Conservation (phyloP, 768 basidiomycete genomes). For the Phlebiopsis gigantea region DNA sequence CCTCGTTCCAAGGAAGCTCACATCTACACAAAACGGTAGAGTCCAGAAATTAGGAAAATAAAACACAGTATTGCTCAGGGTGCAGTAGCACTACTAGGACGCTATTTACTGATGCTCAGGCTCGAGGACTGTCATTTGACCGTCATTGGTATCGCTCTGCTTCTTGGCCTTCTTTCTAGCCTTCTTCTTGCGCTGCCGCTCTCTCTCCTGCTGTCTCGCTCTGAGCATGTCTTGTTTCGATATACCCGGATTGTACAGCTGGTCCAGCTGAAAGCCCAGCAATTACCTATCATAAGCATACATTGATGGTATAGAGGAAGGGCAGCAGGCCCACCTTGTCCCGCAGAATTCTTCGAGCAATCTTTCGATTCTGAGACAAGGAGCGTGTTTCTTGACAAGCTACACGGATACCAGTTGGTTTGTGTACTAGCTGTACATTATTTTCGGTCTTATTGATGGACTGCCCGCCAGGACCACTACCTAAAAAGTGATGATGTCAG, state of each 20-base stretch:
- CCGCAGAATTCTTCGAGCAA: constrained; percentile 66
- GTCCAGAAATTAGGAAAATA: neutral
- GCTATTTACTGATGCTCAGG: no score
- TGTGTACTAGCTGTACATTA: constrained; percentile 86
- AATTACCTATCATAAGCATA: neutral
- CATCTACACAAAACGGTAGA: constrained; percentile 8
- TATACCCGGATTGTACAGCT: constrained; percentile 66
- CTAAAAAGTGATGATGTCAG: constrained; percentile 8
- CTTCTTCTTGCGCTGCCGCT: constrained; percentile 72
- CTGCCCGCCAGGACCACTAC: constrained; percentile 93
- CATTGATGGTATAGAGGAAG: neutral
- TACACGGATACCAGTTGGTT: constrained; percentile 83
- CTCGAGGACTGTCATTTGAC: no score
- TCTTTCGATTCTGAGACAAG: constrained; percentile 67
- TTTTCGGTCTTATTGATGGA: constrained; percentile 94
- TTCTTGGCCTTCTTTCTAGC: constrained; percentile 57
- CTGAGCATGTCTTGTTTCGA: constrained; percentile 63
- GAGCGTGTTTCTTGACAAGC: constrained; percentile 88
- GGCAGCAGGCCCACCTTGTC: constrained; percentile 50
- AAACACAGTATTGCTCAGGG: neutral
- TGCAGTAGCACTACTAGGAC: no score
- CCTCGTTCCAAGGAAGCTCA: no score
- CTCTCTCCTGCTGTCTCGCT: constrained; percentile 73
- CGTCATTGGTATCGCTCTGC: neutral
- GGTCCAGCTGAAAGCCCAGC: constrained; percentile 51